Conservation (phyloP, 2,329 filamentous ascomycete species). For the Onygenales sp. region DNA sequence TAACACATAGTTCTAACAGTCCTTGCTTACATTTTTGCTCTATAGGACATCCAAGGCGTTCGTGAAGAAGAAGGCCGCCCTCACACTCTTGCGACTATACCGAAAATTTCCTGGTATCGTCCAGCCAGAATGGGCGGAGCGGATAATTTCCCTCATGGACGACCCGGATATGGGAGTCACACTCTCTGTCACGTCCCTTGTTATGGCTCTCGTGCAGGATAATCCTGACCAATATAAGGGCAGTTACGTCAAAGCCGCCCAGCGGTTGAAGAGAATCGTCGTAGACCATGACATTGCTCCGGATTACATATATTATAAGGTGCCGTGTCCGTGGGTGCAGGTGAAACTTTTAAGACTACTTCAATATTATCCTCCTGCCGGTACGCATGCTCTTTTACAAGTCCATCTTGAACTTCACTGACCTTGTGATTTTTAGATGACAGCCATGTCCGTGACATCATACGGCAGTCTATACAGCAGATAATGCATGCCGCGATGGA, state of each 20-base stretch:
- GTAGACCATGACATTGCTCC: constrained; percentile 81
- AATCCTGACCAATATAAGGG: constrained; percentile 90
- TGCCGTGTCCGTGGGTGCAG: constrained; percentile 98
- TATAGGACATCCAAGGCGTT: constrained; percentile 78
- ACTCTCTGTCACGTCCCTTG: constrained; percentile 86
- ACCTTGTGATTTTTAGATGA: constrained; percentile 53
- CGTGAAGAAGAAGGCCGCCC: constrained; percentile 96
- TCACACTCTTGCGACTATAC: constrained; percentile 87
- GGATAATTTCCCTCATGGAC: constrained; percentile 98
- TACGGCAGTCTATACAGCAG: constrained; percentile 81
- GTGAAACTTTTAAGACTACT: constrained; percentile 85
- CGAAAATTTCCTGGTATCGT: constrained; percentile 91
- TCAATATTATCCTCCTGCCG: constrained; percentile 92
- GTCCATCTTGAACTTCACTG: neutral
- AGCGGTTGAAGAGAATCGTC: constrained; percentile 77
- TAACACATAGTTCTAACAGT: neutral
- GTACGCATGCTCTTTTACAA: constrained; percentile 38
- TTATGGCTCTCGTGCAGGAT: constrained; percentile 91
- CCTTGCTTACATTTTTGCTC: neutral
- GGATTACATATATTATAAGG: constrained; percentile 98
- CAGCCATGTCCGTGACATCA: constrained; percentile 80
- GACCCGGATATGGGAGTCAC: constrained; percentile 89
- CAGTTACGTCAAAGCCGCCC: constrained; percentile 87
- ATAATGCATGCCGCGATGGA: constrained; percentile 89
- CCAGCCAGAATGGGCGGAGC: constrained; percentile 92